These are phyloP conservation scores for Spizellomyces punctatus DNA, from an alignment of 192 early-diverging fungal species.

Conservation along the genomic window DNA sequence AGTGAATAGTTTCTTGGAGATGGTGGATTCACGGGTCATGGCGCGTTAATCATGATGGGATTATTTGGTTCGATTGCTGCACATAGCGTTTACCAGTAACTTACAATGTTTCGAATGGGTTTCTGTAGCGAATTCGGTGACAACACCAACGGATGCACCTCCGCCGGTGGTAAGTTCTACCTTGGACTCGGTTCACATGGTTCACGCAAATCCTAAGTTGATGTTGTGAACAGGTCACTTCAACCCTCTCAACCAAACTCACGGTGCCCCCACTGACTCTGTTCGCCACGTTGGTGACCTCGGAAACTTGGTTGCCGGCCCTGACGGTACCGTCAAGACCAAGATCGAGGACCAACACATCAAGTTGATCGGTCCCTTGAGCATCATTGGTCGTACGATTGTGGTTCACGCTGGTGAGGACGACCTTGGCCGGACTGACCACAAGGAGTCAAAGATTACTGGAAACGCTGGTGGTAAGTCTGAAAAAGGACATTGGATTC, in stretches of 20 bases:
- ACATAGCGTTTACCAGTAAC: background rate
- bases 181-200: background rate
- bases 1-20: too few relatives aligned
- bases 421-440: constrained; percentile 81
- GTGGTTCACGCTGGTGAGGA: constrained; percentile 85
- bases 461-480: constrained; percentile 72
- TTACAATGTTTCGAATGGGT: background rate
- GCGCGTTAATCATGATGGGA: background rate
- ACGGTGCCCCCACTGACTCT: constrained; percentile 73
- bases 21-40: background rate
- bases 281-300: constrained; percentile 89
- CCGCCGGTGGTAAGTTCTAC: constrained; percentile 60
- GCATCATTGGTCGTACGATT: constrained; percentile 81
- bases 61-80: constrained; percentile 1
- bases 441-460: constrained; percentile 72
- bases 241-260: constrained; percentile 76
- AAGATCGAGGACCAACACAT: constrained; percentile 60
- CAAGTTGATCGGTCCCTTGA: constrained; percentile 76
- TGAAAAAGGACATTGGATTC: background rate
- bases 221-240: constrained; percentile 58
- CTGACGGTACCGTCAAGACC: constrained; percentile 57
- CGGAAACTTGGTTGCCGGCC: constrained; percentile 73
- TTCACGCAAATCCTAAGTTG: background rate
- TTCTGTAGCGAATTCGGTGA: constrained; percentile 68
- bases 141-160: constrained; percentile 80